Conservation (phyloP, 768 basidiomycete species). For the Suillus occidentalis region DNA sequence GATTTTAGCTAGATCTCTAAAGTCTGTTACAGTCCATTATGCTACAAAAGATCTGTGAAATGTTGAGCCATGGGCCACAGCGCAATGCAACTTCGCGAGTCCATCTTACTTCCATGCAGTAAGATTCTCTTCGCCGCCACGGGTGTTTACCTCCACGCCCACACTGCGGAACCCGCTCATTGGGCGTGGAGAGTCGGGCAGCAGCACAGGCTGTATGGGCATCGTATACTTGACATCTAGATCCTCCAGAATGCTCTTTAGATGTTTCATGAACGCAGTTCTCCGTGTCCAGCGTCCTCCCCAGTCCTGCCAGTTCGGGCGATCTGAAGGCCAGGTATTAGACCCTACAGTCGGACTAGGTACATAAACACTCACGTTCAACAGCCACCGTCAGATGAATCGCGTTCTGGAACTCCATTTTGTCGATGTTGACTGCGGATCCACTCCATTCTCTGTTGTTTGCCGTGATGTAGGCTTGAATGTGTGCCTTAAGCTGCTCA, state of each 20-base stretch:
- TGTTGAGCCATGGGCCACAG: background rate
- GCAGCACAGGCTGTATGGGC: conserved; percentile 70
- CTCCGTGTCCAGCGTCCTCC: conserved; percentile 76
- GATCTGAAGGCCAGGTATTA: conserved; percentile 42
- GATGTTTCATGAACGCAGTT: conserved; percentile 71
- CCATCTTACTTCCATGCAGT: background rate
- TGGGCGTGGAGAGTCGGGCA: conserved; percentile 34
- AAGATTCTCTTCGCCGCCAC: conserved; percentile 4
- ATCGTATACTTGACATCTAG: conserved; percentile 69
- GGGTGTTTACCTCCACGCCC: conserved; percentile 14
- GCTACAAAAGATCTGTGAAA: background rate
- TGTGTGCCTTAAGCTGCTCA: conserved; percentile 60
- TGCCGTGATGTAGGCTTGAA: conserved; percentile 56
- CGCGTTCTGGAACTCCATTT: conserved; percentile 77
- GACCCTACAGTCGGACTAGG: background rate
- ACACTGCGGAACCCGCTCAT: conserved; percentile 2
- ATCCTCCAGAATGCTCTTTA: conserved; percentile 71
- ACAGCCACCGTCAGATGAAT: conserved; percentile 65
- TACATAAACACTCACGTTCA: conserved; percentile 54
- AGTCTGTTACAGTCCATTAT: background rate
- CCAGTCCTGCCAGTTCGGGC: conserved; percentile 88
- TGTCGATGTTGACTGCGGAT: conserved; percentile 67
- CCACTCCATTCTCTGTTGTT: conserved; percentile 77
- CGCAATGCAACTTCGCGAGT: background rate
- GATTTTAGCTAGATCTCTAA: conserved; percentile 2